phyloP scores from a whole-genome alignment of 1,284 basidiomycete species.

The Stereum hirsutum region DNA sequence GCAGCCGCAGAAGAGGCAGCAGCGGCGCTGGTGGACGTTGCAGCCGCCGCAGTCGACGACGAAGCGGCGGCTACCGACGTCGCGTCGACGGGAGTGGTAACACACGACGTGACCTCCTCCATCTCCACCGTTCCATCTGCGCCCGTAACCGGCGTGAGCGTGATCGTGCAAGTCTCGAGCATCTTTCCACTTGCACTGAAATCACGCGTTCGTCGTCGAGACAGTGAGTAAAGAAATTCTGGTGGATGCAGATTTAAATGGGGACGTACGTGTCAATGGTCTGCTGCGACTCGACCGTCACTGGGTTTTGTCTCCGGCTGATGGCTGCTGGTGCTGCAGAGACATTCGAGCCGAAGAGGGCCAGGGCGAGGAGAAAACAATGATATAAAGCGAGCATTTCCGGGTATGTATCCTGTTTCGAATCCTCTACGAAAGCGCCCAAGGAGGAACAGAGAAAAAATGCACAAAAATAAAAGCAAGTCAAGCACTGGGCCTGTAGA shows the following conservation, averaged over 20 bases:
- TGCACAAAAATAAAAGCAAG: too few species aligned
- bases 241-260: too few species aligned
- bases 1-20: conserved; percentile 7
- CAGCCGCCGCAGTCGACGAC: conserved; percentile 15
- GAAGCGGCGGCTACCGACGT: conserved; percentile 9
- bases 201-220: conserved; percentile 16
- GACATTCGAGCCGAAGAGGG: too few species aligned
- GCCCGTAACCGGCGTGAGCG: conserved; percentile 40
- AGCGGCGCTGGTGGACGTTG: conserved; percentile 4
- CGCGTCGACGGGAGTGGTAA: conserved; percentile 20
- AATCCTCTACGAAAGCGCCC: too few species aligned
- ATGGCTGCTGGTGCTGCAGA: conserved; percentile 11
- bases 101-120: conserved; percentile 51
- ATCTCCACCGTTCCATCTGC: conserved; percentile 40
- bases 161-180: conserved; percentile 55
- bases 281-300: conserved; percentile 21
- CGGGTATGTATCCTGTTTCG: too few species aligned
- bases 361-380: too few species aligned
- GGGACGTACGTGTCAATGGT: conserved; percentile 25
- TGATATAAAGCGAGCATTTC: too few species aligned
- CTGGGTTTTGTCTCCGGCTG: conserved; percentile 9
- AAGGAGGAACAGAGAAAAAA: too few species aligned
- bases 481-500: too few species aligned
- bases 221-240: too few species aligned
- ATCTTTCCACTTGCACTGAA: conserved; percentile 43